Base-by-base conservation (phyloP, 1,284 basidiomycete species). In the Gymnopus androsaceus region DNA sequence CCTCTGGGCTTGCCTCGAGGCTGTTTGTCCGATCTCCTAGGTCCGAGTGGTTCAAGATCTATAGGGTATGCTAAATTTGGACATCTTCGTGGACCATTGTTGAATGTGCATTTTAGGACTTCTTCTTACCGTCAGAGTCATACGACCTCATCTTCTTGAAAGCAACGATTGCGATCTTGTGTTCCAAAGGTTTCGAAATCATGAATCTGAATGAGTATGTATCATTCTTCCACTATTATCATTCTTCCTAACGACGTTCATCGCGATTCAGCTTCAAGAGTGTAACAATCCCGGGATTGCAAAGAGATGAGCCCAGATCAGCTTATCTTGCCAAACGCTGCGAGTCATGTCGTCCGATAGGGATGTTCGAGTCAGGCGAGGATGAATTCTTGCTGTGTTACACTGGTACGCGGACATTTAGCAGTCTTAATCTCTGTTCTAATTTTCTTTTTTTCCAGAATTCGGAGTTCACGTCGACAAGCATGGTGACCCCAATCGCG, bases 371-470 rank as follows among this genome's bases (percentile, higher is more conserved):
- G 44, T 86, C 87, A 2, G 87, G 82, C 38, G 92, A 94, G 57
- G 88, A 90, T 59, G 94, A 95, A 69, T 98, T 97, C 73, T 71
- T 99, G 50, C 80, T 98, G 28, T 95, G 93, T 70, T 98, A 96
- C 68, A 88, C 95, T 68, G 90, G 92, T 92, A 65, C 61, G 81
- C 68, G 9, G n/a, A n/a, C n/a, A n/a, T n/a, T n/a, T n/a, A n/a
- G n/a, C n/a, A n/a, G n/a, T n/a, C 46, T 19, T 34, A n/a, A 49
- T 8, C 12, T 4, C 37, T 6, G 6, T 40, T 21, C 40, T 67
- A 25, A n/a, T n/a, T n/a, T n/a, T n/a, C n/a, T 38, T 53, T 40
- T 31, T 51, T 51, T n/a, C 0, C 62, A 95, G 93, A 94, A 69
- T 96, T 98, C 63, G 95, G 95, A 8, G 80, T 96, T 56, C 95